These are phyloP conservation scores for Glycine soja DNA, from an alignment of 306 rosid genomes.

Conservation along the genomic window DNA sequence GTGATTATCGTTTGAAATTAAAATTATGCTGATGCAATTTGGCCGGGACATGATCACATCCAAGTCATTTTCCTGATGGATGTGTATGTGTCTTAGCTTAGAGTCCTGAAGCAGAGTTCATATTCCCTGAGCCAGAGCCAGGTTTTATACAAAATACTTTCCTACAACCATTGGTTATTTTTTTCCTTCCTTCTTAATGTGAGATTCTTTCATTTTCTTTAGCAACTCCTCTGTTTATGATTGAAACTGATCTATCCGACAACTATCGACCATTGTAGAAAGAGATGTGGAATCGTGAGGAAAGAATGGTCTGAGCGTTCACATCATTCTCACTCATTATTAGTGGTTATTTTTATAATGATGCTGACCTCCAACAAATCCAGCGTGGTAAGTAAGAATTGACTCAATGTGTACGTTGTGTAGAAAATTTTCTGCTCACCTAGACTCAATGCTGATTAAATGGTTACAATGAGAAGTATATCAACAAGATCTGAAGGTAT, in stretches of 20 bases:
- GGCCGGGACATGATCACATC: background rate
- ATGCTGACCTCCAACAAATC: constrained; percentile 30
- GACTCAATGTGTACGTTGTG: background rate
- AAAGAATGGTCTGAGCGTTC: constrained; percentile 26
- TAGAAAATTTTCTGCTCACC: background rate
- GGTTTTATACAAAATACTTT: background rate
- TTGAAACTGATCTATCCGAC: constrained; percentile 14
- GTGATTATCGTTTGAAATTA: background rate
- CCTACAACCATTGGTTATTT: background rate
- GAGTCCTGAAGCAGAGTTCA: constrained; percentile 20
- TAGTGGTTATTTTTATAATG: constrained; percentile 24
- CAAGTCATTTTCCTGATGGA: constrained; percentile 29
- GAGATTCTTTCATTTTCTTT: constrained; percentile 23
- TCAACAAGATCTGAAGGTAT: too few species aligned
- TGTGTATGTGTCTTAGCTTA: background rate
- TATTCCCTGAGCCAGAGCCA: background rate
- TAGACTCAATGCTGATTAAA: too few species aligned
- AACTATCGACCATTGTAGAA: constrained; percentile 13
- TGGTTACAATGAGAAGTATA: too few species aligned
- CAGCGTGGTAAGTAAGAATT: background rate
- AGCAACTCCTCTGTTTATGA: constrained; percentile 20
- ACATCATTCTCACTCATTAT: constrained; percentile 34
- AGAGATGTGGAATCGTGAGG: background rate
- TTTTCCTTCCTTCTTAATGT: background rate
- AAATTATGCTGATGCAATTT: background rate